Conservation (phyloP, 2,329 filamentous ascomycete species). For the Exutisphaerella laricina region DNA sequence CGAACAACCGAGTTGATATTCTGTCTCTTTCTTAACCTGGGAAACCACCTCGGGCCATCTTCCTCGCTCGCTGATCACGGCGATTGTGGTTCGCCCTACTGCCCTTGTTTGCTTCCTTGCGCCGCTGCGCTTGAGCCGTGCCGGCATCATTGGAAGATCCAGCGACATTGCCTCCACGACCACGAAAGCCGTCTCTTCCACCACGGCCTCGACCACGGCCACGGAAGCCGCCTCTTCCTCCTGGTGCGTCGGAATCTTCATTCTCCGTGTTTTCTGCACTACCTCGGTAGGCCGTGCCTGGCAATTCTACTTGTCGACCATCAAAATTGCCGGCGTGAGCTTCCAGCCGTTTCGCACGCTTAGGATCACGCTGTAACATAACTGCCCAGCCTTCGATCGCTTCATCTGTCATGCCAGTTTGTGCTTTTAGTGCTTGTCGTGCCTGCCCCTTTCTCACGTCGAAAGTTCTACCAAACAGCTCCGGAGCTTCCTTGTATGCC, state of each 20-base stretch:
- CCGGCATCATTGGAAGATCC: constrained; percentile 62
- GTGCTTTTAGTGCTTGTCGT: constrained; percentile 60
- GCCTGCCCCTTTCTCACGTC: constrained; percentile 60
- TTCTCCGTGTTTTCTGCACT: constrained; percentile 51
- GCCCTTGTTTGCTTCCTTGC: constrained; percentile 75
- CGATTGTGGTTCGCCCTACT: constrained; percentile 83
- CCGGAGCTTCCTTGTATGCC: constrained; percentile 60
- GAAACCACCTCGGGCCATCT: constrained; percentile 55
- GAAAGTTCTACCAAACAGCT: constrained; percentile 65
- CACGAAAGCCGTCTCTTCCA: constrained; percentile 34
- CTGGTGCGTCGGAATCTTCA: constrained; percentile 51
- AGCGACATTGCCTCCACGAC: constrained; percentile 51
- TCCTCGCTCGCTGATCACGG: constrained; percentile 60
- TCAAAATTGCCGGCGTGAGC: constrained; percentile 60
- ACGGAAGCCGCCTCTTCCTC: constrained; percentile 38
- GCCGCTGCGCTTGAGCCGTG: constrained; percentile 64
- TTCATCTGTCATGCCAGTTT: constrained; percentile 89
- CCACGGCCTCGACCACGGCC: constrained; percentile 50
- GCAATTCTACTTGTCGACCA: constrained; percentile 60
- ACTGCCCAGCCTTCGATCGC: constrained; percentile 90
- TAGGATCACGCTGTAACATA: constrained; percentile 71
- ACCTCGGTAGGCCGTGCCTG: constrained; percentile 59
- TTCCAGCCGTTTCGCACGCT: constrained; percentile 64
- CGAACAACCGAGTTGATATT: no score
- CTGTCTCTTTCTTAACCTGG: constrained; percentile 37